Evolutionary conservation across 2,329 filamentous ascomycete species (phyloP).

Genomic region (Aspergillus niger): DNA sequence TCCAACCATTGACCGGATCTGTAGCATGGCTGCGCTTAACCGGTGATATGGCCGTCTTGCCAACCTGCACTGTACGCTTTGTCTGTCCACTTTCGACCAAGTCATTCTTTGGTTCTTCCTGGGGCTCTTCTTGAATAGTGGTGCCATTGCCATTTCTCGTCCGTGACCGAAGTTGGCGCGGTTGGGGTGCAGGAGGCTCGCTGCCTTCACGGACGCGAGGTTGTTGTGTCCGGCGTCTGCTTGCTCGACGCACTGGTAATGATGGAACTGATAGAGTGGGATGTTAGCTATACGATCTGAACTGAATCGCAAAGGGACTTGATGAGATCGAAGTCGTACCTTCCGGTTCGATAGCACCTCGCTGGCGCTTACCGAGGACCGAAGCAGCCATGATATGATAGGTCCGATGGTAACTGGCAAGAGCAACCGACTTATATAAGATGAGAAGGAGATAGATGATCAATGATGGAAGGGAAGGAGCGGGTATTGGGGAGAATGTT

Average conservation of each 20-base stretch:
- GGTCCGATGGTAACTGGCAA: too few species aligned
- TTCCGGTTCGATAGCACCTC: slow-evolving; percentile 39
- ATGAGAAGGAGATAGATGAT: slow-evolving; percentile 8
- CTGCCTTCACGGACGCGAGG: slow-evolving; percentile 42
- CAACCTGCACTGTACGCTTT: slow-evolving; percentile 51
- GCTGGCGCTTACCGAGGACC: slow-evolving; percentile 49
- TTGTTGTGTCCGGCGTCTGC: slow-evolving; percentile 52
- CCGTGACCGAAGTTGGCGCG: slow-evolving; percentile 39
- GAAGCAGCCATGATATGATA: slow-evolving; percentile 40
- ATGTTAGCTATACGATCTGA: neutral
- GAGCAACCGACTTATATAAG: neutral
- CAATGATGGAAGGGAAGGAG: neutral
- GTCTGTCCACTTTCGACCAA: slow-evolving; percentile 43
- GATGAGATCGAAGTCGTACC: slow-evolving; percentile 36
- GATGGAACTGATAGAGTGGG: slow-evolving; percentile 18
- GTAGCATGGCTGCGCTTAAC: slow-evolving; percentile 49
- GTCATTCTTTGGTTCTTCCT: slow-evolving; percentile 22
- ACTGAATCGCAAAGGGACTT: slow-evolving; percentile 4
- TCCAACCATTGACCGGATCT: slow-evolving; percentile 42
- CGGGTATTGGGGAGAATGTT: neutral
- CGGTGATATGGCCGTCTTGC: slow-evolving; percentile 46
- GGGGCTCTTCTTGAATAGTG: slow-evolving; percentile 33
- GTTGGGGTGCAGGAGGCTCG: slow-evolving; percentile 26
- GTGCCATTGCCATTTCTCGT: slow-evolving; percentile 32
- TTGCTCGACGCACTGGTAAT: slow-evolving; percentile 42